Evolutionary conservation across 1,284 basidiomycete genomes (phyloP).

Genomic region (Cryptococcus wingfieldii): DNA sequence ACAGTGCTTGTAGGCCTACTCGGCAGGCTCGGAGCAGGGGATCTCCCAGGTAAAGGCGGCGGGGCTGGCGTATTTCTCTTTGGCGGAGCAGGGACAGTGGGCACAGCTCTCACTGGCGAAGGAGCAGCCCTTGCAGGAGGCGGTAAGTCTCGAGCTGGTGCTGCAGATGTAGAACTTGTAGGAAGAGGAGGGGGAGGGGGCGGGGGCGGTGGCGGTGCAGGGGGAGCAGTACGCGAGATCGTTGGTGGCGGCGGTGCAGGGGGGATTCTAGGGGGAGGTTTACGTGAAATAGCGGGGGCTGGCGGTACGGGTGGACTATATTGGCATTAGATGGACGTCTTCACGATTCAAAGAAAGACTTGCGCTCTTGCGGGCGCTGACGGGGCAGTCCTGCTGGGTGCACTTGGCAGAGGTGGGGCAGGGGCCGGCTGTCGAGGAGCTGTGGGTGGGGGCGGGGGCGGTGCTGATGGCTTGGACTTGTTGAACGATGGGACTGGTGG

Average conservation of each 20-base stretch:
- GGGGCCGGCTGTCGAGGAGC: slow-evolving; percentile 18
- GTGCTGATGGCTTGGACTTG: slow-evolving; percentile 14
- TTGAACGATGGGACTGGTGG: slow-evolving; percentile 20
- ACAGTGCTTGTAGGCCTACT: slow-evolving; percentile 36
- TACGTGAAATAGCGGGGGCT: slow-evolving; percentile 12
- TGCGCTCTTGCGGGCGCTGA: slow-evolving; percentile 18
- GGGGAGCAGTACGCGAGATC: slow-evolving; percentile 13
- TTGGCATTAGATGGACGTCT: slow-evolving; percentile 48
- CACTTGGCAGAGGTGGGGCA: slow-evolving; percentile 14
- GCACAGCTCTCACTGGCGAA: slow-evolving; percentile 24
- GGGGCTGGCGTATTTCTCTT: slow-evolving; percentile 20
- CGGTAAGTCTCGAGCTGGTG: slow-evolving; percentile 64
- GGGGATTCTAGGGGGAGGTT: slow-evolving; percentile 9
- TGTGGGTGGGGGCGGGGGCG: slow-evolving; percentile 17
- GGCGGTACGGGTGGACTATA: slow-evolving; percentile 33
- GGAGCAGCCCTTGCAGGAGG: slow-evolving; percentile 65
- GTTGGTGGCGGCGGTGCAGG: slow-evolving; percentile 20
- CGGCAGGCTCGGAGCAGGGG: slow-evolving; percentile 41
- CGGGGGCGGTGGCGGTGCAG: too few relatives aligned
- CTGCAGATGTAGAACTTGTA: slow-evolving; percentile 9
- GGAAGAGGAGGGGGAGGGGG: slow-evolving; percentile 21
- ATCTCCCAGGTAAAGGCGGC: slow-evolving; percentile 47
- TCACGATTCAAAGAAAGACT: not conserved
- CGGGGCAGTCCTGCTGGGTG: slow-evolving; percentile 29
- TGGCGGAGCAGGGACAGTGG: slow-evolving; percentile 27